Percentiles rank a stretch among this genome's conserved stretches.
These are phyloP conservation scores for Mycena metata DNA, from an alignment of 768 basidiomycete genomes.

Conservation along the genomic window DNA sequence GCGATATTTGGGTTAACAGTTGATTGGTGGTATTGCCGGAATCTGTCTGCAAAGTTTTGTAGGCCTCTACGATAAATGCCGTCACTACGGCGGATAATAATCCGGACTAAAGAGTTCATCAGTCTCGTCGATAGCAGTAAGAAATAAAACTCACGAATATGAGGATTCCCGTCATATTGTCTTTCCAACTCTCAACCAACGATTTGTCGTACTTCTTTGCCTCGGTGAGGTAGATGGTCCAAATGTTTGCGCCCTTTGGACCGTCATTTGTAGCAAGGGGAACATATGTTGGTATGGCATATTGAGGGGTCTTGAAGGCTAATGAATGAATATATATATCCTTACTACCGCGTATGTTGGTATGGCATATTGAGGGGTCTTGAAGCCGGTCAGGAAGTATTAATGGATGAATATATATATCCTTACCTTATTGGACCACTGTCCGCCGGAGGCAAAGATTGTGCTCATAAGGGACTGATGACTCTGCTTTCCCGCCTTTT, in stretches of 20 bases:
- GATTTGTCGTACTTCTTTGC: constrained; percentile 17
- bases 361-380: too few relatives aligned
- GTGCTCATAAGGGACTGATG: too few relatives aligned
- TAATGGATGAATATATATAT: too few relatives aligned
- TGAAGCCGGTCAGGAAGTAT: neutral
- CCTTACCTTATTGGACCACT: too few relatives aligned
- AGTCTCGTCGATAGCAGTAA: too few relatives aligned
- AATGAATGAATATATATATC: too few relatives aligned
- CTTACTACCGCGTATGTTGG: too few relatives aligned
- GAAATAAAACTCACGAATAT: too few relatives aligned
- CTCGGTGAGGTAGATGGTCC: constrained; percentile 7
- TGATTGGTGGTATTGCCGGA: neutral
- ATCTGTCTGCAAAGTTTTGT: neutral
- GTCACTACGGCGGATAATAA: constrained; percentile 12
- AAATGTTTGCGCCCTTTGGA: neutral
- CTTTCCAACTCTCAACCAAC: constrained; percentile 14
- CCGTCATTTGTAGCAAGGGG: neutral
- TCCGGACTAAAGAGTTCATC: neutral
- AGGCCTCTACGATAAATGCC: constrained; percentile 6
- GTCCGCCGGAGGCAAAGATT: too few relatives aligned
- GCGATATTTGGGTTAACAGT: constrained; percentile 3
- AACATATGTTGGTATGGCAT: neutral
- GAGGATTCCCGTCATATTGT: constrained; percentile 1
- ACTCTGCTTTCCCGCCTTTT: too few relatives aligned
- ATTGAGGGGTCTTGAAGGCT: neutral